Percentiles rank a stretch among this genome's conserved stretches.
Conservation (phyloP, 495 filamentous ascomycete species). For the Penicillium fimorum region DNA sequence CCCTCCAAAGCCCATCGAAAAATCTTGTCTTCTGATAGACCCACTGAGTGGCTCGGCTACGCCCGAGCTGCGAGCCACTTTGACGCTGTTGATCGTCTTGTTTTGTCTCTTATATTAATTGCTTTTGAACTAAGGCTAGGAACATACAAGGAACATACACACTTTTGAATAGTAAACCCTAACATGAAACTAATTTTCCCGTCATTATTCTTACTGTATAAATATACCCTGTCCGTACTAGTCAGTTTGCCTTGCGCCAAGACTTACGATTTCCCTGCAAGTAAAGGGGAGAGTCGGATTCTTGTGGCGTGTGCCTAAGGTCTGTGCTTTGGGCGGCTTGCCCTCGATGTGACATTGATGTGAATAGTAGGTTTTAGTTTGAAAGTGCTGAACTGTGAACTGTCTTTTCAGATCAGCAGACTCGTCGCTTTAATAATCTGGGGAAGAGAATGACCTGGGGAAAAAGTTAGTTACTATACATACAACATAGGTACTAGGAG, state of each 20-base stretch:
- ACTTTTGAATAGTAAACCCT: not conserved
- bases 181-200: not conserved
- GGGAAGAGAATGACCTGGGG: no score
- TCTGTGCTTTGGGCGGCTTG: constrained; percentile 9
- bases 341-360: constrained; percentile 10
- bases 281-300: constrained; percentile 7
- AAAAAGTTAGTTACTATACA: no score
- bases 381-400: not conserved
- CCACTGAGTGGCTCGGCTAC: constrained; percentile 1
- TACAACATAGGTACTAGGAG: no score
- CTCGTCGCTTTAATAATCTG: not conserved
- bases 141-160: not conserved
- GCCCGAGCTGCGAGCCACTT: constrained; percentile 6
- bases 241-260: not conserved
- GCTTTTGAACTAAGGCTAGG: not conserved
- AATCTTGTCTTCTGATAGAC: constrained; percentile 9
- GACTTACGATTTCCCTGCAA: not conserved
- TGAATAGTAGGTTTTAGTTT: not conserved
- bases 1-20: not conserved
- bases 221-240: not conserved
- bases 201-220: not conserved
- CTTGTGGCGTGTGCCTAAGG: constrained; percentile 4
- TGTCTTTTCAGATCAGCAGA: not conserved
- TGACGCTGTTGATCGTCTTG: constrained; percentile 1
- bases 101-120: no score